phyloP scores from a whole-genome alignment of 2,329 filamentous ascomycete genomes.

The Taxawa tesnikishii region DNA sequence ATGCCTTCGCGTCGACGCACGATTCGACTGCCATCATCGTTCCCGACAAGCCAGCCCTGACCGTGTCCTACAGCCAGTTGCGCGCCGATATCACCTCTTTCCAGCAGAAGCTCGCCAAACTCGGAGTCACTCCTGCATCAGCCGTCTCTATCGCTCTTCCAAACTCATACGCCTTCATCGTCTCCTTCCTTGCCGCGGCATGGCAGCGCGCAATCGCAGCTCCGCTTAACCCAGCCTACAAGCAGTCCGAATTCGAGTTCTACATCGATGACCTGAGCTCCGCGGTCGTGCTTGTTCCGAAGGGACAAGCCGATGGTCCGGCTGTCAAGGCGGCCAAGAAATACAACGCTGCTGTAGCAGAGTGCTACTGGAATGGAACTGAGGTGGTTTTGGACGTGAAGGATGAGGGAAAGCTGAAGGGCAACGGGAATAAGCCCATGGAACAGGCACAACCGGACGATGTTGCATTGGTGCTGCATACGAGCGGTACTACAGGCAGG shows the following conservation, averaged over 20 bases:
- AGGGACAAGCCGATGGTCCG: conserved; percentile 52
- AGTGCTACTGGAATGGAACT: conserved; percentile 65
- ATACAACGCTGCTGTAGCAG: conserved; percentile 74
- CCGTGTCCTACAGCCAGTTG: conserved; percentile 59
- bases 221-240: conserved; percentile 79
- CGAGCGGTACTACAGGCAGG: conserved; percentile 71
- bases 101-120: conserved; percentile 63
- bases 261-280: conserved; percentile 83
- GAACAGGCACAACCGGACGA: conserved; percentile 57
- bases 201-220: conserved; percentile 76
- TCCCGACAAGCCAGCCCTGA: conserved; percentile 52
- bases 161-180: conserved; percentile 81
- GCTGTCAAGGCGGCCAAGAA: conserved; percentile 66
- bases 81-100: conserved; percentile 54
- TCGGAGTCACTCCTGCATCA: conserved; percentile 56
- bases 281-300: conserved; percentile 62
- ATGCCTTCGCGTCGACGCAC: conserved; percentile 41
- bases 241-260: conserved; percentile 83
- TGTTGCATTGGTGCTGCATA: conserved; percentile 70
- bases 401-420: conserved; percentile 54
- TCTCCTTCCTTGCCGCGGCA: conserved; percentile 74
- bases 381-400: conserved; percentile 70
- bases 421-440: conserved; percentile 34
- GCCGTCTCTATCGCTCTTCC: conserved; percentile 73
- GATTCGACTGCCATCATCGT: conserved; percentile 57